Evolutionary conservation across 176 grass and related monocot genomes (phyloP), one percentile per base, ranked within the genome.

Genomic region (Musa acuminata): DNA sequence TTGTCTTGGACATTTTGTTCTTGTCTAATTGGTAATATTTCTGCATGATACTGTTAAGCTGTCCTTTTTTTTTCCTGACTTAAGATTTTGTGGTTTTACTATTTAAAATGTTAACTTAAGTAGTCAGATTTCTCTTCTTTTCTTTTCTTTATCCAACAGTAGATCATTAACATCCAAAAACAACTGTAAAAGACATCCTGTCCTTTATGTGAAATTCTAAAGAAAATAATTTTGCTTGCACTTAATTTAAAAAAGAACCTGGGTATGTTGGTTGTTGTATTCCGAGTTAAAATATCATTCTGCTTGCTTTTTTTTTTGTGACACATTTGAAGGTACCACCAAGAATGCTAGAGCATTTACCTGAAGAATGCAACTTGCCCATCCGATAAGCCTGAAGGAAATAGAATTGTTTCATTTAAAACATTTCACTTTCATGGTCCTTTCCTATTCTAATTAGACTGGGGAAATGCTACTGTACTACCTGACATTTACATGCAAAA

Each of bases 1-100:
- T 89, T 97, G 71, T 93, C 90, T 14, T 97, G 94, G 94, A 87
- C 94, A 79, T 97, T 97, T 82, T 97, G 94, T 72, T 97, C 94
- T 69, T 97, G 94, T 76, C 58, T 63, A 77, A 66, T 83, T 71
- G 89, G 93, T 96, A 96, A 73, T 77, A 64, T 76, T 76, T 85
- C 63, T 70, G 10, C 23, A 74, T 20, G 53, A 29, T 1, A 6
- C 21, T 29, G 16, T 54, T 55, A 58, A 1, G 5, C 16, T 4
- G 10, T 63, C 16, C 13, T 10, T 64, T 12, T 12, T 12, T 10
- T 59, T 48, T 43, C 4, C 35, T 43, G 35, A 43, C 11, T 6
- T 48, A 13, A 72, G 2, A 8, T 53, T 6, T 25, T 11, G 13
- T 72, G 14, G 16, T 24, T 21, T 55, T 26, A 74, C 51, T 74